These are phyloP conservation scores for Sonneratia caseolaris DNA, from an alignment of 345 rosid genomes.

Conservation along the genomic window DNA sequence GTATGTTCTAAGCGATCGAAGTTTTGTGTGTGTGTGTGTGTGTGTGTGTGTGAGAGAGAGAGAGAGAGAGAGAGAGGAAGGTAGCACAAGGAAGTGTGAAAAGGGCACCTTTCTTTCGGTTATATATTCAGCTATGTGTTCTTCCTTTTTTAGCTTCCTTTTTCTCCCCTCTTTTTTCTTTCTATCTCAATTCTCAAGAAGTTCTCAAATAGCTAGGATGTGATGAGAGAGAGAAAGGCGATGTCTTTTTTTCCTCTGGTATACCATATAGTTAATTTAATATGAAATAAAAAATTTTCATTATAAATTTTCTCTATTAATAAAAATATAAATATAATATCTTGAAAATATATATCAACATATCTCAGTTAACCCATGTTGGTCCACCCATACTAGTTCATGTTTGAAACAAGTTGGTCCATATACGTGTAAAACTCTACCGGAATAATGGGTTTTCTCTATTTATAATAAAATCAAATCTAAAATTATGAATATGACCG, in stretches of 20 bases:
- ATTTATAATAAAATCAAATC: too few relatives aligned
- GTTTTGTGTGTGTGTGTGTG: not conserved
- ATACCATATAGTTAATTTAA: too few relatives aligned
- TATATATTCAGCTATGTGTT: conserved; percentile 11
- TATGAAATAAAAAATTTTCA: too few relatives aligned
- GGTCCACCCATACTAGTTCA: too few relatives aligned
- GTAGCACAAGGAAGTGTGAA: conserved; percentile 10
- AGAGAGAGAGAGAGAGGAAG: conserved; percentile 11
- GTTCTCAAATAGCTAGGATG: not conserved
- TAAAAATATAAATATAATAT: too few relatives aligned
- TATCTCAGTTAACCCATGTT: too few relatives aligned
- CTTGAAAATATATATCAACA: too few relatives aligned
- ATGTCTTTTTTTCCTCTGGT: not conserved
- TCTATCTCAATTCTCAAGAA: not conserved
- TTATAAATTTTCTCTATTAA: too few relatives aligned
- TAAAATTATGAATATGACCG: too few relatives aligned
- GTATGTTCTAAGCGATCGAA: not conserved
- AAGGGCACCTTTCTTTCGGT: conserved; percentile 12
- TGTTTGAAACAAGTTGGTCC: too few relatives aligned
- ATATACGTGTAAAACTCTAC: too few relatives aligned
- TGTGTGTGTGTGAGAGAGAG: not conserved
- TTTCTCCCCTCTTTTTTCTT: not conserved
- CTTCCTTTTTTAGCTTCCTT: not conserved
- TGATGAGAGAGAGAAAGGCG: not conserved
- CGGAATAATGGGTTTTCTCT: too few relatives aligned